Evolutionary conservation across 2,329 filamentous ascomycete species (phyloP), one percentile per base, ranked within the genome.

Genomic region (Colletotrichum sp.): DNA sequence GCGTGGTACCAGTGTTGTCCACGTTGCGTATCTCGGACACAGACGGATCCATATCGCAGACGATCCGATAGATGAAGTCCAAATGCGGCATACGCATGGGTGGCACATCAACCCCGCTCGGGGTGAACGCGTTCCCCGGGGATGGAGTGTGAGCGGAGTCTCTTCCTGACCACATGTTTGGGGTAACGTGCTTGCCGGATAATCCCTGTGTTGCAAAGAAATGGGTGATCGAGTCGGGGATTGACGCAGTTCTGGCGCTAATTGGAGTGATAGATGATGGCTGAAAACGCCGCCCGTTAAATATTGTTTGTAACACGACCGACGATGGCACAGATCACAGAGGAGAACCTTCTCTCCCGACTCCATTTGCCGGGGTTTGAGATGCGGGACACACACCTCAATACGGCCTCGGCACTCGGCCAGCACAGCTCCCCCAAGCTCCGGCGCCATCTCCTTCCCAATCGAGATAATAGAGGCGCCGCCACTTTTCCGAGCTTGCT

Each of bases 21-120:
- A 77, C 67, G 18, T 78, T 78, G 30, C 55, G 61, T 28, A 79
- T 79, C 13, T 74, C 58, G n/a, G 67, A 78, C 28, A 55, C 66
- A 9, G 38, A 38, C 8, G 68, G 70, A 21, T 77, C 71, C 77
- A 80, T 80, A 9, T 78, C 66, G 30, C 75, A 76, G 18, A 79
- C 78, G 61, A 79, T 79, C 24, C 77, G 77, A 36, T 80, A 80
- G 61, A 80, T 73, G 60, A 79, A 78, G 15, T 79, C 71, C 2
- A 80, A 66, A 43, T 79, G 76, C 32, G 79, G 78, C 74, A 74
- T 71, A 18, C 77, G 75, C 78, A 79, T 79, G 21, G 76, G 73
- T 12, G 76, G 76, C 28, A 76, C 56, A 30, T n/a, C 58, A n/a
- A 71, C 58, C 10, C 77, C 75, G 34, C 73, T 69, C 8, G 77